Evolutionary conservation across 2,329 filamentous ascomycete species (phyloP).

Genomic region (Neonectria ditissima): DNA sequence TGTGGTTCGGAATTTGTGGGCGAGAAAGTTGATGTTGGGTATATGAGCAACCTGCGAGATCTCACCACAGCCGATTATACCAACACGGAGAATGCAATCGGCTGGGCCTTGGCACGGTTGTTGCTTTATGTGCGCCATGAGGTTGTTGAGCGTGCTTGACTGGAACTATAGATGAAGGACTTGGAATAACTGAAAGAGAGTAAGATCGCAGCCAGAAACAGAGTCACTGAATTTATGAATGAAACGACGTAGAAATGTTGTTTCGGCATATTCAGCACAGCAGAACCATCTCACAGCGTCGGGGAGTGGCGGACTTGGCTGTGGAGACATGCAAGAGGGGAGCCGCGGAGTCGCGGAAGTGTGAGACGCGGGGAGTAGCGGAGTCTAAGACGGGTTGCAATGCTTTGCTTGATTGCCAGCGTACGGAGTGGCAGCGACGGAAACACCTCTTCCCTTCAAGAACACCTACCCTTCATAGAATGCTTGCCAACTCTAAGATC

Average conservation of each 20-base stretch:
- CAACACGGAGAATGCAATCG: slow-evolving; percentile 3
- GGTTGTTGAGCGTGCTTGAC: neutral
- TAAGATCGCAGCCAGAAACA: neutral
- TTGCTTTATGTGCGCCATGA: neutral
- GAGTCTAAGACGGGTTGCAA: too few relatives aligned
- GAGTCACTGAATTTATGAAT: neutral
- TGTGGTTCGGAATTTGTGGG: slow-evolving; percentile 57
- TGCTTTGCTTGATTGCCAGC: too few relatives aligned
- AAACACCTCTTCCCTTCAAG: too few relatives aligned
- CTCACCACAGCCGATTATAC: slow-evolving; percentile 11
- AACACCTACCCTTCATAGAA: neutral
- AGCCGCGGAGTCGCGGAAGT: neutral
- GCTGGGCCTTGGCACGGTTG: neutral
- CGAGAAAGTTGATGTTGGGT: slow-evolving; percentile 59
- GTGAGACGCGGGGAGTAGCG: too few relatives aligned
- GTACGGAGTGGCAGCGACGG: too few relatives aligned
- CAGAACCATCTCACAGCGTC: too few relatives aligned
- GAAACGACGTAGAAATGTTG: neutral
- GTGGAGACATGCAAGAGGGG: too few relatives aligned
- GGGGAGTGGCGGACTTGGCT: too few relatives aligned
- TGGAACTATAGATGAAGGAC: neutral
- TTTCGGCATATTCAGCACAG: too few relatives aligned
- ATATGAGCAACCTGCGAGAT: slow-evolving; percentile 63
- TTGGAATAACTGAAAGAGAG: neutral
- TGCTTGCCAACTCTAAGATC: neutral